These are phyloP conservation scores for Periconia sp. DNA, from an alignment of 2,329 filamentous ascomycete genomes.

Conservation along the genomic window DNA sequence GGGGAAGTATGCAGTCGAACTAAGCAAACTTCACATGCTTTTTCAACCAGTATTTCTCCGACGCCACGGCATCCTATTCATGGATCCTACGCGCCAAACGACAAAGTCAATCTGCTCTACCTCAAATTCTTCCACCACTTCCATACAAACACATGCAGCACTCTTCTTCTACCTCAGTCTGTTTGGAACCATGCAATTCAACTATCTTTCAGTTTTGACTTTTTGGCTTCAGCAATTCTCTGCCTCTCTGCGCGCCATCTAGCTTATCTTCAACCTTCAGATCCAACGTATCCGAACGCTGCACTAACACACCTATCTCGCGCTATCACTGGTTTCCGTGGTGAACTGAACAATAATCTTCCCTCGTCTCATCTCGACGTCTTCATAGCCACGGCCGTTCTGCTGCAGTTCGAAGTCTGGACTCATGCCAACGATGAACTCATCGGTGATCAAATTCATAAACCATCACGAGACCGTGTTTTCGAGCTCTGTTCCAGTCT, in stretches of 20 bases:
- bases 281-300: too few species aligned
- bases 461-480: too few species aligned
- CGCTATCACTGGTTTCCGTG: too few species aligned
- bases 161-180: not conserved
- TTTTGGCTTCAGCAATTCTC: too few species aligned
- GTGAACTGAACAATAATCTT: too few species aligned
- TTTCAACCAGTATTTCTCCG: not conserved
- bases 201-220: too few species aligned
- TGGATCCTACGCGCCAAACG: not conserved
- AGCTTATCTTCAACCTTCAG: too few species aligned
- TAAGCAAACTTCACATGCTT: not conserved
- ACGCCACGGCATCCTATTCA: not conserved
- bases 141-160: not conserved
- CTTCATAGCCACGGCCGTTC: not conserved
- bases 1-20: not conserved
- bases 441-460: too few species aligned
- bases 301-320: too few species aligned
- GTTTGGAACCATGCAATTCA: too few species aligned
- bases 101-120: not conserved
- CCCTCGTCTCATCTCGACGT: not conserved
- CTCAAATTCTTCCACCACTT: conserved; percentile 1
- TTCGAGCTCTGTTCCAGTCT: too few species aligned
- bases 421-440: not conserved
- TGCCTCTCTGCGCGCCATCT: too few species aligned
- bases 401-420: not conserved